Conservation (phyloP, 2,329 filamentous ascomycete species). For the Botrytis deweyae region DNA sequence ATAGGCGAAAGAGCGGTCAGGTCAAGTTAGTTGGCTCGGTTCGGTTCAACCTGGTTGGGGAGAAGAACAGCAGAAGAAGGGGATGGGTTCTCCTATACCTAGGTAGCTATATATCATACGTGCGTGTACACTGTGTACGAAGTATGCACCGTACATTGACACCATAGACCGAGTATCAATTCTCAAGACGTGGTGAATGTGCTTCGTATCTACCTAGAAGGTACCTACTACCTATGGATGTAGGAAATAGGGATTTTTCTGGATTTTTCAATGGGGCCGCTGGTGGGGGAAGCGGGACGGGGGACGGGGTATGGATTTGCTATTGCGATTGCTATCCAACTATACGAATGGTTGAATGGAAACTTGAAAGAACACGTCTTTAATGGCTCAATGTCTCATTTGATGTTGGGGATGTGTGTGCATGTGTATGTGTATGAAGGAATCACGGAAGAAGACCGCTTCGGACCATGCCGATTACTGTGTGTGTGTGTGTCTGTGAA, state of each 20-base stretch:
- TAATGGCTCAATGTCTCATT: conserved; percentile 1
- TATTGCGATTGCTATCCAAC: not conserved
- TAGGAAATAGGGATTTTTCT: not conserved
- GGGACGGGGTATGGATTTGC: not conserved
- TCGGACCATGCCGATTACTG: not conserved
- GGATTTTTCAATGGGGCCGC: not conserved
- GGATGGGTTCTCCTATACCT: not conserved
- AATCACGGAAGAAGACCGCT: not conserved
- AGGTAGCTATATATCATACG: not conserved
- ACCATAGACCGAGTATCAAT: not conserved
- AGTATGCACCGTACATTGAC: not conserved
- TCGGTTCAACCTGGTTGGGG: no score
- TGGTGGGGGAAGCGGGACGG: not conserved
- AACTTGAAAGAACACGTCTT: conserved; percentile 1
- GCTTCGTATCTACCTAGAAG: no score
- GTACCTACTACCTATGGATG: not conserved
- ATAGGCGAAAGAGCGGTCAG: not conserved
- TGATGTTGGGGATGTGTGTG: not conserved
- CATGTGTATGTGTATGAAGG: not conserved
- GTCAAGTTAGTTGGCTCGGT: no score
- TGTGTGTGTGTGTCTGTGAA: not conserved
- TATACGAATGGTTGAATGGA: not conserved
- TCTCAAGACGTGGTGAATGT: conserved; percentile 1
- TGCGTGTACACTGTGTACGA: not conserved
- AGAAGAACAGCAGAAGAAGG: no score